Base-by-base conservation (phyloP, 2,329 filamentous ascomycete genomes). In the Metarhizium humberi region DNA sequence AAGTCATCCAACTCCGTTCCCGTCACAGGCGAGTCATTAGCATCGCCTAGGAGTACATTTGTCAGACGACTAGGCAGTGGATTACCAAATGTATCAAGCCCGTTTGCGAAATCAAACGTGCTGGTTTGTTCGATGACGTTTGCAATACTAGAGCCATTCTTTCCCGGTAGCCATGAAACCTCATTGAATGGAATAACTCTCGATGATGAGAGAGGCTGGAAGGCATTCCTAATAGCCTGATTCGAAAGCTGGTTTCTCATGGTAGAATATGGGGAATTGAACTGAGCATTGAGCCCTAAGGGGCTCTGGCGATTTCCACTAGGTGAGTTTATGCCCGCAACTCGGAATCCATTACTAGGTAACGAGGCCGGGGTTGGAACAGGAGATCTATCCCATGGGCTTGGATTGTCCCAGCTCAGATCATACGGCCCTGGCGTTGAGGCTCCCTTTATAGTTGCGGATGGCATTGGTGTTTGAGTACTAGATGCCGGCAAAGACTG, bases 1-100 rank as follows among this genome's bases (percentile, higher is more conserved):
- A 92, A 71, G 30, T 84, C 77, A 59, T 87, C 80, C 55, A 92
- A 80, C 62, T 91, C 86, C 56, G 87, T 78, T n/a, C 78, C 68
- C 2, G 69, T 73, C 53, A 74, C 67, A 38, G 67, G 63, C 10
- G 73, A 66, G 55, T 75, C 71, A 6, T 74, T 66, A 18, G 67
- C 65, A 18, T 64, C 64, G 53, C 72, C 69, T 29, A 71, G 60
- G 32, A 75, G 50, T 45, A 68, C 68, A 51, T 64, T 60, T n/a
- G 60, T 56, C 7, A 76, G 51, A 6, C 67, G 64, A 3, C 65
- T 56, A 6, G 66, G 59, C 6, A 78, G 61, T 0, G 72, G 62
- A 25, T 71, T 66, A 2, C 75, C 73, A n/a, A 61, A 56, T 0
- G 52, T 62, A 53, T 77, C 71, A 4, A 67, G 50, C 36, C 72